Percentiles rank a stretch among this genome's conserved stretches.
These are phyloP conservation scores for Sedum album DNA, from an alignment of 164 flowering plant species.

Conservation along the genomic window DNA sequence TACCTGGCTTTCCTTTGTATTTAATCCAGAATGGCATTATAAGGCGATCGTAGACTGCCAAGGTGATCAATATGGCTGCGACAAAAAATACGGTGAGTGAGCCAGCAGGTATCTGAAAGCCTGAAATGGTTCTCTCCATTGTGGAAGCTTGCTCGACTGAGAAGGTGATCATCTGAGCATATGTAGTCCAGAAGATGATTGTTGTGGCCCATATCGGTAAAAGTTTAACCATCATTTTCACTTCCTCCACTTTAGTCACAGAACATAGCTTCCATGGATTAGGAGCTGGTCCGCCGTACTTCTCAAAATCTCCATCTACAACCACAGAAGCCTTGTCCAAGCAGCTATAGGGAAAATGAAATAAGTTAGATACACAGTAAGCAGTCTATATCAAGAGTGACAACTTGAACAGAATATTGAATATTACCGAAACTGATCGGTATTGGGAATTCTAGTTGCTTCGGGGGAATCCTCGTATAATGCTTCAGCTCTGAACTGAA, in stretches of 20 bases:
- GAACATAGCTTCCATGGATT: constrained; percentile 74
- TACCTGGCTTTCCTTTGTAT: constrained; percentile 80
- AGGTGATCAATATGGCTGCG: constrained; percentile 55
- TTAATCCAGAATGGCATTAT: constrained; percentile 72
- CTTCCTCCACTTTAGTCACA: constrained; percentile 65
- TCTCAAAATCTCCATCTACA: constrained; percentile 39
- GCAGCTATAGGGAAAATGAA: constrained; percentile 17
- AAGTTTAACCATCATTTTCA: constrained; percentile 55
- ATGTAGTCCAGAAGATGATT: constrained; percentile 79
- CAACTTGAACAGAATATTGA: neutral
- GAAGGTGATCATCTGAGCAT: constrained; percentile 87
- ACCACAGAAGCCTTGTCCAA: constrained; percentile 71
- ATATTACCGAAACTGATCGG: constrained; percentile 53
- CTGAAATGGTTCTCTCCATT: constrained; percentile 55
- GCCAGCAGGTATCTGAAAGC: constrained; percentile 80
- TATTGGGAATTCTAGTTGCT: constrained; percentile 36
- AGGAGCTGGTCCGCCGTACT: constrained; percentile 15
- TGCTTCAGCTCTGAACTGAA: constrained; percentile 27
- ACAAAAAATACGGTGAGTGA: constrained; percentile 89
- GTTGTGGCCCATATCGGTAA: constrained; percentile 83
- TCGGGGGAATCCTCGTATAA: constrained; percentile 46
- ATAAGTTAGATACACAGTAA: neutral
- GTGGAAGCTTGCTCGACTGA: constrained; percentile 82
- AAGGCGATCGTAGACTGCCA: constrained; percentile 59
- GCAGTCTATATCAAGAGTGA: neutral